phyloP scores from a whole-genome alignment of 129 eudicot species.

The Solidago caesia region DNA sequence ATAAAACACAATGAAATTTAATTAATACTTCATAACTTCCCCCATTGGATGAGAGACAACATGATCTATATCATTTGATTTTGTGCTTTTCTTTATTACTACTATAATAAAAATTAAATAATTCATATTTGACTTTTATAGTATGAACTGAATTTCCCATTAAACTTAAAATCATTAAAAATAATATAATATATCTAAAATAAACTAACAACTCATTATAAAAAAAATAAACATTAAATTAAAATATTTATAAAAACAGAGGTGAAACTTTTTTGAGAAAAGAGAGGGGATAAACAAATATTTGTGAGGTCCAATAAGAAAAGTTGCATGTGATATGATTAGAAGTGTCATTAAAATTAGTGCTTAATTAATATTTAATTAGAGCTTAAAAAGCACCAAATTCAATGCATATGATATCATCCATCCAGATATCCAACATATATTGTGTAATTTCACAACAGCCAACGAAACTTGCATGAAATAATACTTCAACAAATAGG shows the following conservation, averaged over 20 bases:
- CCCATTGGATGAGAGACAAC: slow-evolving; percentile 31
- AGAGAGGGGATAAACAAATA: slow-evolving; percentile 41
- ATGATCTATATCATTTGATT: slow-evolving; percentile 42
- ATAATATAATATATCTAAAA: slow-evolving; percentile 2
- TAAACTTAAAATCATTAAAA: background rate
- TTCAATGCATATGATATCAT: slow-evolving; percentile 46
- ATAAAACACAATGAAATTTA: slow-evolving; percentile 19
- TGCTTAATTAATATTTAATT: slow-evolving; percentile 30
- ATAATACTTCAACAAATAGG: too few relatives aligned
- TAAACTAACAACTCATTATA: background rate
- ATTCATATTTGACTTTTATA: slow-evolving; percentile 34
- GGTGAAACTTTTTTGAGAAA: slow-evolving; percentile 32
- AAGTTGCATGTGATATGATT: slow-evolving; percentile 85
- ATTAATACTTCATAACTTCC: slow-evolving; percentile 5
- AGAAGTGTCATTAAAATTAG: slow-evolving; percentile 48
- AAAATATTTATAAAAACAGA: slow-evolving; percentile 15
- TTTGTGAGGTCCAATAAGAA: slow-evolving; percentile 62
- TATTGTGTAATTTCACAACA: slow-evolving; percentile 26
- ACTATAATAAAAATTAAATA: slow-evolving; percentile 16
- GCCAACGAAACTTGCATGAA: background rate
- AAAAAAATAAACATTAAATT: slow-evolving; percentile 14
- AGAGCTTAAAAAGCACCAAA: slow-evolving; percentile 42
- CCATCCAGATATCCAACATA: slow-evolving; percentile 39
- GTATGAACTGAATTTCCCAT: slow-evolving; percentile 25
- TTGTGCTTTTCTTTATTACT: slow-evolving; percentile 9